phyloP scores from a whole-genome alignment of 768 basidiomycete species.

The Boletellus emodensis region DNA sequence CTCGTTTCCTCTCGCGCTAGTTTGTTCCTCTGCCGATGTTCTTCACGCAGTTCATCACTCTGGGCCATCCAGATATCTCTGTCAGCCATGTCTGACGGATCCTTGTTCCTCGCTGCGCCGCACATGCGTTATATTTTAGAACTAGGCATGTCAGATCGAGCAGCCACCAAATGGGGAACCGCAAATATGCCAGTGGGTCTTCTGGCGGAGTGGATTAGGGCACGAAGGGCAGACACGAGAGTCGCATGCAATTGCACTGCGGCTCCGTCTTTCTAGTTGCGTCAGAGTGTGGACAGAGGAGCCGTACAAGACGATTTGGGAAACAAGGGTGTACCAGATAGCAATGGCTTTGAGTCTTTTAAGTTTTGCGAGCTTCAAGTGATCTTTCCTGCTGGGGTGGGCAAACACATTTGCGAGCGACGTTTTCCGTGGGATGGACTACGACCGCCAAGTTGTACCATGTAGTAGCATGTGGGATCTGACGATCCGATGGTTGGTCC shows the following conservation, averaged over 20 bases:
- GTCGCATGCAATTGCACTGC: slow-evolving; percentile 12
- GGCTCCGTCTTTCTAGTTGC: slow-evolving; percentile 8
- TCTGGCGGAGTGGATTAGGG: slow-evolving; percentile 30
- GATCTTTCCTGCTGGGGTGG: not conserved
- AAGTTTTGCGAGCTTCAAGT: no score
- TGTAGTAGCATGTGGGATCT: slow-evolving; percentile 23
- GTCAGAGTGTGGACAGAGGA: slow-evolving; percentile 11
- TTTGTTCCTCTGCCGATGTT: not conserved
- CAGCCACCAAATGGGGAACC: slow-evolving; percentile 28
- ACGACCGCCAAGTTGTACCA: slow-evolving; percentile 18
- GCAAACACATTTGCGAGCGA: slow-evolving; percentile 15
- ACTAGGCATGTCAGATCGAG: slow-evolving; percentile 30
- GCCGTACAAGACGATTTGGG: slow-evolving; percentile 8
- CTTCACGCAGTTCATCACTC: slow-evolving; percentile 8
- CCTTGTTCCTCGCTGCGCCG: slow-evolving; percentile 29
- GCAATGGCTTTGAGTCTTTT: no score
- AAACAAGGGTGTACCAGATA: no score
- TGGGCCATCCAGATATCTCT: slow-evolving; percentile 29
- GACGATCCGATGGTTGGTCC: not conserved
- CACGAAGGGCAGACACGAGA: slow-evolving; percentile 28
- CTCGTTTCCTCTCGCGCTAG: not conserved
- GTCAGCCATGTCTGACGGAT: slow-evolving; percentile 28
- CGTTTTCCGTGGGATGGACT: slow-evolving; percentile 1
- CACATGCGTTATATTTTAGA: slow-evolving; percentile 28
- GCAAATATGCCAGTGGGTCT: slow-evolving; percentile 6